Conservation (phyloP, 768 basidiomycete genomes). For the Boletales sp. region DNA sequence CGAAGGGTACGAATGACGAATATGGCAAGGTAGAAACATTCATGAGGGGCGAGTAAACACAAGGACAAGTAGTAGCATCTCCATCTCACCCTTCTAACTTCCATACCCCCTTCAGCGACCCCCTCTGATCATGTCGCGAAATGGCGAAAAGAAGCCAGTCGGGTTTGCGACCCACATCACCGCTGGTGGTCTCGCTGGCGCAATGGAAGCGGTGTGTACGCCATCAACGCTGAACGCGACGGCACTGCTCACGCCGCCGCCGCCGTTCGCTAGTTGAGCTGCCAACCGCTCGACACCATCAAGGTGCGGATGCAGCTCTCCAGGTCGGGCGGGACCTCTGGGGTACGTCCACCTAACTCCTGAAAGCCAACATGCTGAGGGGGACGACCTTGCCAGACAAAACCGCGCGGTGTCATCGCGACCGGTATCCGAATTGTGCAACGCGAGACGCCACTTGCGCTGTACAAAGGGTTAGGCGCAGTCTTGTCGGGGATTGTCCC, state of each 20-base stretch:
- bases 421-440: constrained; percentile 85
- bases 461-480: constrained; percentile 98
- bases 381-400: constrained; percentile 55
- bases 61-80: neutral
- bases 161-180: constrained; percentile 88
- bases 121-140: constrained; percentile 44
- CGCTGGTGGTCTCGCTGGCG: constrained; percentile 92
- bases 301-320: constrained; percentile 99
- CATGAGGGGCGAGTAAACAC: constrained; percentile 15
- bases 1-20: neutral
- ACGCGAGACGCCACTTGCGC: constrained; percentile 89
- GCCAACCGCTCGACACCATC: constrained; percentile 97
- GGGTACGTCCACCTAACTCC: constrained; percentile 54
- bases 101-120: neutral
- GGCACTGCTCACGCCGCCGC: constrained; percentile 2
- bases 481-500: constrained; percentile 96
- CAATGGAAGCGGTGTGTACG: constrained; percentile 78
- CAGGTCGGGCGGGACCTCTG: constrained; percentile 69
- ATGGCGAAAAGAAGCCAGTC: constrained; percentile 67
- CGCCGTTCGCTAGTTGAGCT: constrained; percentile 49
- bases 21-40: constrained; percentile 6
- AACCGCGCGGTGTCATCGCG: constrained; percentile 87
- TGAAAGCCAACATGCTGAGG: neutral
- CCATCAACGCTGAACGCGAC: neutral
- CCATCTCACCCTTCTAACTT: neutral